These are phyloP conservation scores for Aspergillus homomorphus DNA, from an alignment of 495 filamentous ascomycete species.

Conservation along the genomic window DNA sequence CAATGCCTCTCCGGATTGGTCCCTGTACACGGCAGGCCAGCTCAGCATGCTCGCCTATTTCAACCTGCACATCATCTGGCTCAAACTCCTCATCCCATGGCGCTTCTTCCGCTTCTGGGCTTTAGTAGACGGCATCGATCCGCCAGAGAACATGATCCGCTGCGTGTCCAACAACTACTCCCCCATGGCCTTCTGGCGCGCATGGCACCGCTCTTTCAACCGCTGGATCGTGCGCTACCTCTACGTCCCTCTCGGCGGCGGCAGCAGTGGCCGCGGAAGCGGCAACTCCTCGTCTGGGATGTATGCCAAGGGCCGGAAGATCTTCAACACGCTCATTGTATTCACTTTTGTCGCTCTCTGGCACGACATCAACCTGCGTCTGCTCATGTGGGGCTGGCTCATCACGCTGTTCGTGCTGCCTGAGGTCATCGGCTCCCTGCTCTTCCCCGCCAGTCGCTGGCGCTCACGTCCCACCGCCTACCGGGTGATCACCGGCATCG, in stretches of 20 bases:
- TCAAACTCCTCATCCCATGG: slow-evolving; percentile 96
- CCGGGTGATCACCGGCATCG: slow-evolving; percentile 76
- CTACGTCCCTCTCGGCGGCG: slow-evolving; percentile 85
- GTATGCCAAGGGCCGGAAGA: slow-evolving; percentile 30
- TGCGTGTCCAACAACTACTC: slow-evolving; percentile 96
- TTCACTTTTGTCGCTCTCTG: slow-evolving; percentile 98
- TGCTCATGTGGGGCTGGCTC: slow-evolving; percentile 96
- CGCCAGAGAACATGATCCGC: slow-evolving; percentile 96
- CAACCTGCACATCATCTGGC: slow-evolving; percentile 96
- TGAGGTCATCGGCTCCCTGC: slow-evolving; percentile 65
- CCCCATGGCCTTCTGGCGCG: slow-evolving; percentile 88
- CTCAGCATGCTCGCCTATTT: slow-evolving; percentile 91
- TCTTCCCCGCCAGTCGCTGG: slow-evolving; percentile 73
- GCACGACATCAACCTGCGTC: slow-evolving; percentile 93
- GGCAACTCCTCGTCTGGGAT: slow-evolving; percentile 29
- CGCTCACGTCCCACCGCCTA: slow-evolving; percentile 64
- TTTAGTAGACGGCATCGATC: slow-evolving; percentile 84
- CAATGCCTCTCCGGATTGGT: slow-evolving; percentile 75
- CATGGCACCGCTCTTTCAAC: slow-evolving; percentile 93
- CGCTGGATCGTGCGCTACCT: slow-evolving; percentile 93
- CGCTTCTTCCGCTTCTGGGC: slow-evolving; percentile 96
- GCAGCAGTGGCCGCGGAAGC: slow-evolving; percentile 57
- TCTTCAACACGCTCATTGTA: slow-evolving; percentile 74
- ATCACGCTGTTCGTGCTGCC: slow-evolving; percentile 90
- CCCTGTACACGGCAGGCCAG: slow-evolving; percentile 80